These are phyloP conservation scores for Yarrowia divulgata DNA, from an alignment of 805 yeast species.

Conservation along the genomic window DNA sequence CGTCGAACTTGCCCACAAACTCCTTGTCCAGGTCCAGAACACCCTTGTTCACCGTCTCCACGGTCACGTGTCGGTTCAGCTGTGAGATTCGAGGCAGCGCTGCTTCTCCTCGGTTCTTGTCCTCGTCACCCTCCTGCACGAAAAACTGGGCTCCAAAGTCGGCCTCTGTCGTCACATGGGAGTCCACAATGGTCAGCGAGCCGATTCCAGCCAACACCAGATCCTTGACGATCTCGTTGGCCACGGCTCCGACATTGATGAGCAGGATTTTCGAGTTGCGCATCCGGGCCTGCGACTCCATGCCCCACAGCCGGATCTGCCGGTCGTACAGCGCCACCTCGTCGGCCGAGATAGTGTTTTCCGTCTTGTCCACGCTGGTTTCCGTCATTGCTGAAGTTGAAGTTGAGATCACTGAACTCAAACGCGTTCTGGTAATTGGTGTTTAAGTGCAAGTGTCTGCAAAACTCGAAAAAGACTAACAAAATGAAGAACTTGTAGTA, in stretches of 20 bases:
- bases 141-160: conserved; percentile 82
- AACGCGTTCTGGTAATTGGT: neutral
- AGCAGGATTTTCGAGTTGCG: conserved; percentile 74
- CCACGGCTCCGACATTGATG: conserved; percentile 76
- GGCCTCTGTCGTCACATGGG: conserved; percentile 58
- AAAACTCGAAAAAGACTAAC: too few species aligned
- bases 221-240: conserved; percentile 84
- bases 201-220: conserved; percentile 89
- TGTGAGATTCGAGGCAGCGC: conserved; percentile 66
- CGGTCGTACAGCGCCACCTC: conserved; percentile 93
- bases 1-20: conserved; percentile 64
- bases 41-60: conserved; percentile 55
- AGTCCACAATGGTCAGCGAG: conserved; percentile 72
- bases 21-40: conserved; percentile 46
- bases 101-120: conserved; percentile 61
- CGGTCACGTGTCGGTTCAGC: conserved; percentile 78
- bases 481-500: too few species aligned
- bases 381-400: conserved; percentile 5
- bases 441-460: too few species aligned
- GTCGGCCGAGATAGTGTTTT: conserved; percentile 52
- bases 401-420: conserved; percentile 4
- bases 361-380: conserved; percentile 5
- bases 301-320: conserved; percentile 95
- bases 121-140: conserved; percentile 62
- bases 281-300: conserved; percentile 80